Percentiles rank a stretch among this genome's conserved stretches.
These are phyloP conservation scores for Discostella stelligera DNA, from an alignment of 352 stramenopile genomes.

Conservation along the genomic window DNA sequence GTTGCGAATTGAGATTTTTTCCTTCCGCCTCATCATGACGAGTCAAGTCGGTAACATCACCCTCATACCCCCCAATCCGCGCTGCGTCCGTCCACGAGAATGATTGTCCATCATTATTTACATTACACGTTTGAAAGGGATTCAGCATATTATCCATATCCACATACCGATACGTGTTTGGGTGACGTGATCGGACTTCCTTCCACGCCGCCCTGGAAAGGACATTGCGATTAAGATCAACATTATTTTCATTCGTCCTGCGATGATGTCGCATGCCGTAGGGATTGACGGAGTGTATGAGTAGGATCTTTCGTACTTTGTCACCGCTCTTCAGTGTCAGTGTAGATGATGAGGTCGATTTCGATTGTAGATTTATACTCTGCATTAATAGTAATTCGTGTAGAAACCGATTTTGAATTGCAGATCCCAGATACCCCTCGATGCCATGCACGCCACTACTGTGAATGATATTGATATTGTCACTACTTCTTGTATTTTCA, in stretches of 20 bases:
- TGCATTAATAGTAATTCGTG: conserved; percentile 31
- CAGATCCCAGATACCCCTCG: conserved; percentile 75
- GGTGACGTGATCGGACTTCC: conserved; percentile 67
- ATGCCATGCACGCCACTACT: conserved; percentile 71
- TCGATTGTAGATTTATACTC: too few species aligned
- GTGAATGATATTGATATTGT: conserved; percentile 57
- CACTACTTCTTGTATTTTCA: not conserved
- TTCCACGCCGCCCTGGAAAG: conserved; percentile 78
- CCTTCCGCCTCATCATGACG: conserved; percentile 20
- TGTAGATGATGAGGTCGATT: conserved; percentile 2
- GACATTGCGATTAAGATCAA: conserved; percentile 92
- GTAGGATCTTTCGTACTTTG: conserved; percentile 83
- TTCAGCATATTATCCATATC: conserved; percentile 54
- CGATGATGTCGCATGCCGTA: conserved; percentile 88
- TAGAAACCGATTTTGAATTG: conserved; percentile 71
- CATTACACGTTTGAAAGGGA: conserved; percentile 17
- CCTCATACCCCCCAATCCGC: conserved; percentile 11
- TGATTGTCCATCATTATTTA: not conserved
- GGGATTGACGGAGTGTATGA: conserved; percentile 91
- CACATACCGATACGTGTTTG: conserved; percentile 85
- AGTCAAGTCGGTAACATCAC: conserved; percentile 18
- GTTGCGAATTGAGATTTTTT: not conserved
- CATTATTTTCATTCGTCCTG: conserved; percentile 91
- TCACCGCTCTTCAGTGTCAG: conserved; percentile 7
- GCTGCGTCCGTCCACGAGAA: conserved; percentile 25